A percentile compares a stretch with the other conserved stretches of the same genome.
Conservation (phyloP, 768 basidiomycete genomes). For the Myochromella boudieri region DNA sequence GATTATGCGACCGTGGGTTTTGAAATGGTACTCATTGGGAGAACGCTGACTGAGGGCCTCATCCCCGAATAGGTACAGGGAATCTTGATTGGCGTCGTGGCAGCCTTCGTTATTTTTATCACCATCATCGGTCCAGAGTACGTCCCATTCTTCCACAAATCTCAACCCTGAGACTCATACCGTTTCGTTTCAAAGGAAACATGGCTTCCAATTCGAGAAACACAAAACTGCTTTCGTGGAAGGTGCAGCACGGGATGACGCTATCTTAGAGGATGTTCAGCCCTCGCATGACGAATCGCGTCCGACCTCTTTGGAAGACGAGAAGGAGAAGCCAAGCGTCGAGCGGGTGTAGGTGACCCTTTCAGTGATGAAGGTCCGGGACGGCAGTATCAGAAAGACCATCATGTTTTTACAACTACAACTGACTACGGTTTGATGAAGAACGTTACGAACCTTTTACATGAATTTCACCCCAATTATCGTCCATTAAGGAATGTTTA, state of each 20-base stretch:
- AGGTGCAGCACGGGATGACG: slow-evolving; percentile 57
- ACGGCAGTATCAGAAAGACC: too few species aligned
- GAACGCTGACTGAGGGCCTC: neutral
- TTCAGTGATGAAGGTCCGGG: too few species aligned
- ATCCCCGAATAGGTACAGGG: slow-evolving; percentile 58
- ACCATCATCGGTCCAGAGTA: slow-evolving; percentile 78
- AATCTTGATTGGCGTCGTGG: slow-evolving; percentile 82
- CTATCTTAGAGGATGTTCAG: slow-evolving; percentile 24
- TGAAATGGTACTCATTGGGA: neutral
- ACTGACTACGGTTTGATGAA: too few species aligned
- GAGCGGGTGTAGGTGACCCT: slow-evolving; percentile 5
- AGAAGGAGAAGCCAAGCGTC: slow-evolving; percentile 8
- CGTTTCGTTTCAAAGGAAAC: slow-evolving; percentile 44
- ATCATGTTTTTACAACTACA: too few species aligned
- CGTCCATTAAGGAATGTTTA: too few species aligned
- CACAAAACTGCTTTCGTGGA: slow-evolving; percentile 78
- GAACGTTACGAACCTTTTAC: too few species aligned
- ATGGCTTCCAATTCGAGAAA: slow-evolving; percentile 82
- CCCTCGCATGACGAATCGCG: neutral
- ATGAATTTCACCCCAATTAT: too few species aligned
- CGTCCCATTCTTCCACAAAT: slow-evolving; percentile 24
- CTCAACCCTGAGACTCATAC: neutral
- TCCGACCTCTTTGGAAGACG: slow-evolving; percentile 5
- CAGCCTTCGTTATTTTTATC: slow-evolving; percentile 74
- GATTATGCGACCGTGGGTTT: slow-evolving; percentile 58